Percentiles rank a stretch among this genome's conserved stretches.
Conservation (phyloP, 2,329 filamentous ascomycete genomes). For the Magnaporthales sp. region DNA sequence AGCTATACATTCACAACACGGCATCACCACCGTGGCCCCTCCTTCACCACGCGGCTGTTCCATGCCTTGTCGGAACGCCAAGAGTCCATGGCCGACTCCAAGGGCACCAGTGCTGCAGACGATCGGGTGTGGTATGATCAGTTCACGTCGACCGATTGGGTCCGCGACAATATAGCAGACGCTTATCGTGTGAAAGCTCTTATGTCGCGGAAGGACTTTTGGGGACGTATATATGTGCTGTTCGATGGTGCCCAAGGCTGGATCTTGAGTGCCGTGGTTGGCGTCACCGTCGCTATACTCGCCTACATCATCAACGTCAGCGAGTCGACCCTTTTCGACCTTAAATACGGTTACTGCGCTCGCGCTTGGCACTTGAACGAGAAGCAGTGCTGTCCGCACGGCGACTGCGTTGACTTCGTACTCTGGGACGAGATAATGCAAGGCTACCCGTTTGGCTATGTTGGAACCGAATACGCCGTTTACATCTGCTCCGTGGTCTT, state of each 20-base stretch:
- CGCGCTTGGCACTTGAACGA: constrained; percentile 65
- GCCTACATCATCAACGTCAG: constrained; percentile 87
- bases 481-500: constrained; percentile 66
- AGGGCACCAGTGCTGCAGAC: constrained; percentile 56
- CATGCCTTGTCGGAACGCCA: constrained; percentile 51
- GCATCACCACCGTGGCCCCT: constrained; percentile 49
- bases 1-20: constrained; percentile 10
- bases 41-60: constrained; percentile 52
- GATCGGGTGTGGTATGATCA: constrained; percentile 98
- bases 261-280: constrained; percentile 86
- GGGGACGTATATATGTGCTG: constrained; percentile 65
- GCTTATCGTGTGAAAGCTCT: constrained; percentile 81
- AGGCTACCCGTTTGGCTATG: constrained; percentile 32
- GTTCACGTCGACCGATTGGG: constrained; percentile 96
- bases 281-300: constrained; percentile 72
- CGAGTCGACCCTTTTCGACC: constrained; percentile 78
- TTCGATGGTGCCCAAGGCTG: constrained; percentile 90
- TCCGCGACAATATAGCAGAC: constrained; percentile 93
- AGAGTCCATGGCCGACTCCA: constrained; percentile 51
- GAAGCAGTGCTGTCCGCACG: constrained; percentile 51
- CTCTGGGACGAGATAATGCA: constrained; percentile 44
- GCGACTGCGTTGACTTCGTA: constrained; percentile 46
- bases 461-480: constrained; percentile 68
- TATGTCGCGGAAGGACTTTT: constrained; percentile 71
- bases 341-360: constrained; percentile 80